phyloP scores from a whole-genome alignment of 1,139 yeast genomes.

The Zygotorulaspora mrakii region DNA sequence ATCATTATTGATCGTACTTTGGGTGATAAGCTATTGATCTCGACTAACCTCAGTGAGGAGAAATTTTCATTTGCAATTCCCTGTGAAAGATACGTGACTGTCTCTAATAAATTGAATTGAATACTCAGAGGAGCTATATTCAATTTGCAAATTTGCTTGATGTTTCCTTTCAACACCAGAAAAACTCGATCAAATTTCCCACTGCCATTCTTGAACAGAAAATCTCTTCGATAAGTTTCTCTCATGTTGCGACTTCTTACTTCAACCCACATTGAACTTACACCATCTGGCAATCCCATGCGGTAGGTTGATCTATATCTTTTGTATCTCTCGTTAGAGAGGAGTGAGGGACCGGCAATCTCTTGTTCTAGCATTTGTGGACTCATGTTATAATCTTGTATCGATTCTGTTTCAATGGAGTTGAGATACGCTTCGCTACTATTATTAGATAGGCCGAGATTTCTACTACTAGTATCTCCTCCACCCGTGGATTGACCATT shows the following conservation, averaged over 20 bases:
- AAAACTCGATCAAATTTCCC: constrained; percentile 28
- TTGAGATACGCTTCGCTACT: background rate
- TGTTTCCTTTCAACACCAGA: constrained; percentile 20
- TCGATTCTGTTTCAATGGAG: background rate
- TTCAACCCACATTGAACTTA: constrained; percentile 28
- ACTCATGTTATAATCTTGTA: constrained; percentile 9
- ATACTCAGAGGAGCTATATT: constrained; percentile 21
- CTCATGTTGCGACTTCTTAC: constrained; percentile 25
- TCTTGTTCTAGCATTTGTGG: constrained; percentile 7
- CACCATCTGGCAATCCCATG: constrained; percentile 23
- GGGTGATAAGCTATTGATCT: constrained; percentile 12
- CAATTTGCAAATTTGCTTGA: constrained; percentile 12
- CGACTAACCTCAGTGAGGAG: constrained; percentile 28
- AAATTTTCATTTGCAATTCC: constrained; percentile 30
- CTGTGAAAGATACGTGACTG: constrained; percentile 28
- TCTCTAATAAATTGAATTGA: constrained; percentile 28
- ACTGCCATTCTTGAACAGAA: constrained; percentile 26
- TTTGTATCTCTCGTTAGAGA: constrained; percentile 6
- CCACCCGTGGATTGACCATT: background rate
- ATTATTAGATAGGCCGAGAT: background rate
- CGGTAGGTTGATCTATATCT: constrained; percentile 22
- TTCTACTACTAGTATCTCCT: constrained; percentile 1
- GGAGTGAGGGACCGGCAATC: background rate
- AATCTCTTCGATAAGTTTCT: constrained; percentile 25
- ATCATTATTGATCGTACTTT: constrained; percentile 7